These are phyloP conservation scores for Globomyces sp. DNA, from an alignment of 371 early-diverging fungal genomes.

Conservation along the genomic window DNA sequence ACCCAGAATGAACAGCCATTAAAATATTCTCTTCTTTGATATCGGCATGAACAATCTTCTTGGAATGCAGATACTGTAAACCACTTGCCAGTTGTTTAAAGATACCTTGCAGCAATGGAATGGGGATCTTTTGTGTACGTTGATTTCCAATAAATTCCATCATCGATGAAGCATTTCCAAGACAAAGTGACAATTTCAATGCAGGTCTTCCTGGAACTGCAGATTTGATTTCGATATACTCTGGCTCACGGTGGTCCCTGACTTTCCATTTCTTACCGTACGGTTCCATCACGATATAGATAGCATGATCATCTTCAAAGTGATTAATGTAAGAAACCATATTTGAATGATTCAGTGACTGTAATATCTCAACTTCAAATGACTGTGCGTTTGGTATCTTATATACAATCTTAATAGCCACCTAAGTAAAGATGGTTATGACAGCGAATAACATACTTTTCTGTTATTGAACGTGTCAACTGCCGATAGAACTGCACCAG, in stretches of 20 bases:
- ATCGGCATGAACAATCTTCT: slow-evolving; percentile 52
- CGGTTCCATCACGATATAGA: slow-evolving; percentile 5
- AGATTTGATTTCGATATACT: too few species aligned
- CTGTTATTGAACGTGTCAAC: too few species aligned
- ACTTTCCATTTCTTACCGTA: not conserved
- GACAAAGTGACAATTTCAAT: slow-evolving; percentile 17
- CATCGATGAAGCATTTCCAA: slow-evolving; percentile 65
- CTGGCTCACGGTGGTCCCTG: too few species aligned
- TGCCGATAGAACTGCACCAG: too few species aligned
- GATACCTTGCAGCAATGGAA: slow-evolving; percentile 49
- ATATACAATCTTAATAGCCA: slow-evolving; percentile 6
- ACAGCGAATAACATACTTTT: too few species aligned
- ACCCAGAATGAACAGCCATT: slow-evolving; percentile 48
- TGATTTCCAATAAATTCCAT: too few species aligned
- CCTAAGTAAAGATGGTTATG: too few species aligned
- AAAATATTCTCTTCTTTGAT: slow-evolving; percentile 65
- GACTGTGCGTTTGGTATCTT: not conserved
- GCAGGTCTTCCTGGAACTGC: not conserved
- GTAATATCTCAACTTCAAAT: not conserved
- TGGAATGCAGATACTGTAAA: slow-evolving; percentile 54
- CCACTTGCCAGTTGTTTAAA: slow-evolving; percentile 64
- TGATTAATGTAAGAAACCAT: slow-evolving; percentile 5
- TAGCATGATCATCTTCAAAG: not conserved
- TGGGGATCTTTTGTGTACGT: slow-evolving; percentile 46
- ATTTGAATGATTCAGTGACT: not conserved